Conservation (phyloP, 805 yeast genomes). For the Schizosaccharomyces cryophilus region DNA sequence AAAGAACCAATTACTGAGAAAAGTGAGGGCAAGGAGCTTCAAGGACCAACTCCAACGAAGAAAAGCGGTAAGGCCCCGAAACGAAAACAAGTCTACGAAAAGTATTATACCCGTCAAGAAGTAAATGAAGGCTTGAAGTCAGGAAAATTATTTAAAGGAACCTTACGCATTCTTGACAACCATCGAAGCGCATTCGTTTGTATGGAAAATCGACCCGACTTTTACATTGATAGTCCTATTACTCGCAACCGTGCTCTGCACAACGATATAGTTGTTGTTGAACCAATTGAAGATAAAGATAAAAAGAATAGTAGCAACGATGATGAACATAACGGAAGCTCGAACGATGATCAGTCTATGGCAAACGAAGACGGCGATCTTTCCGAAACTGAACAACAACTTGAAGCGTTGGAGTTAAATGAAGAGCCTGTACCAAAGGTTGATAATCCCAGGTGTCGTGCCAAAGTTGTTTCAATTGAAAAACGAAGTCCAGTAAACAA, state of each 20-base stretch:
- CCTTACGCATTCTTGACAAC: neutral
- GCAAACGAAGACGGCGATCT: neutral
- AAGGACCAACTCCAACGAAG: too few relatives aligned
- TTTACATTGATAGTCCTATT: neutral
- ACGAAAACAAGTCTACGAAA: neutral
- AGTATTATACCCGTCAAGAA: neutral
- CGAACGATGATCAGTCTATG: neutral
- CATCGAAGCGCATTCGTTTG: neutral
- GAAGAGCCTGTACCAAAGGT: neutral
- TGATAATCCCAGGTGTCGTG: constrained; percentile 54
- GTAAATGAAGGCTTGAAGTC: neutral
- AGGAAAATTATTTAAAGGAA: neutral
- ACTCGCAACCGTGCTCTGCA: constrained; percentile 56
- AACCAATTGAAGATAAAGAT: constrained; percentile 48
- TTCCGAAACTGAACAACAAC: neutral
- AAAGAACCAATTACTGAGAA: too few relatives aligned
- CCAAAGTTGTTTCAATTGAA: constrained; percentile 63
- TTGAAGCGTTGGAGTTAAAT: neutral
- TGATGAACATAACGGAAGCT: neutral
- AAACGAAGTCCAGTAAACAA: constrained; percentile 87
- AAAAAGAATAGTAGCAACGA: too few relatives aligned
- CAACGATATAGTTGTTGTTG: constrained; percentile 79
- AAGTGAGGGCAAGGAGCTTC: too few relatives aligned
- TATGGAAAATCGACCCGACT: neutral
- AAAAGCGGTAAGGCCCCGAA: too few relatives aligned